Evolutionary conservation across 805 yeast genomes (phyloP), one percentile per base, ranked within the genome.

Genomic region (Brettanomyces custersianus): DNA sequence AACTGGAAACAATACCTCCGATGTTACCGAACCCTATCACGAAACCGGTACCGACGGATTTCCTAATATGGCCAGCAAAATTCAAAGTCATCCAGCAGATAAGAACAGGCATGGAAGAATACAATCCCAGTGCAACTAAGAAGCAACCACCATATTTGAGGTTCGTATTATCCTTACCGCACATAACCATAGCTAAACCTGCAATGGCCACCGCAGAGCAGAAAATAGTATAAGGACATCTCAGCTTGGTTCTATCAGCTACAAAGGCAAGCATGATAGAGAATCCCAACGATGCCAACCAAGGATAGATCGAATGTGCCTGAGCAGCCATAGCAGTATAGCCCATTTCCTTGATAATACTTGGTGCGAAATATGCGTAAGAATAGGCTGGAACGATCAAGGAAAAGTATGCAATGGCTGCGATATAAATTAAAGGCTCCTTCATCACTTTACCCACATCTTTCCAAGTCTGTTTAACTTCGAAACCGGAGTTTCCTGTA

Each of bases 241-340:
- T 66, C 25, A 52, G 49, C 41, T 69, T 62, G 17, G 60, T 36
- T 32, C 50, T 56, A 53, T 85, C 95, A 1, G 92, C 79, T 38
- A 66, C 42, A 40, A 65, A 60, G 0, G 94, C 90, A n/a, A 70
- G 43, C 4, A 72, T 47, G 59, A 79, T 76, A 30, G 79, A 71
- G 23, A 71, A 61, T 5, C 80, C 86, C 50, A 85, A 80, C 0
- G 94, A 83, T 20, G 69, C 61, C 29, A 83, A 65, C 88, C 94
- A 86, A 16, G 95, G 94, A 45, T 85, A 87, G 33, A 86, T 83
- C 0, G 94, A 80, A 59, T 78, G 79, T 37, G 80, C 71, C 56
- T 86, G 86, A 8, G 94, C 90, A 38, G 71, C 64, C 48, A 76
- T 80, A 3, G 84, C 77, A 2, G 84, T 68, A 63, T 78, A 68